Evolutionary conservation across 2,329 filamentous ascomycete genomes (phyloP), one percentile per base, ranked within the genome.

Genomic region (Lecanicillium sp.): DNA sequence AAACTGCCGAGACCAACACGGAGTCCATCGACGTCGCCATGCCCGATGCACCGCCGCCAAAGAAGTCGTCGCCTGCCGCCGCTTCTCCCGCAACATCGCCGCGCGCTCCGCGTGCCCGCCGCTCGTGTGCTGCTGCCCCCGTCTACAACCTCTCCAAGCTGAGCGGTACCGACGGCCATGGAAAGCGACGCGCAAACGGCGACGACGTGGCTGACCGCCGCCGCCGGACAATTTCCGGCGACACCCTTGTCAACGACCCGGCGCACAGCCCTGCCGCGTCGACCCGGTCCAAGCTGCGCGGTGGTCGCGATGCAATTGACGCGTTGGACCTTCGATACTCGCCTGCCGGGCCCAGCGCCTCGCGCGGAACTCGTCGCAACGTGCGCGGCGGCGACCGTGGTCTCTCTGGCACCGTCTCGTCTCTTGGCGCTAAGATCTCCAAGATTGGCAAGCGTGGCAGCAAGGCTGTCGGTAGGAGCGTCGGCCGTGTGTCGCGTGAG

Each of bases 61-160:
- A n/a, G 29, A 14, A 30, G 29, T 5, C 7, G 29, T 8, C 13
- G 14, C 15, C 20, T 27, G 22, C 46, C 34, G 22, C 45, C 15
- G 49, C 44, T 37, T 46, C 58, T 31, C 14, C 46, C 36, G 42
- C 40, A 31, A 51, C 36, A 52, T 55, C 18, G 37, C 15, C 17
- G 18, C 18, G 22, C 11, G 29, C 14, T n/a, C 31, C 31, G 39
- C 73, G 77, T 41, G 68, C 73, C 44, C 71, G 71, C 49, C 74
- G 80, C 51, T 63, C 68, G 28, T 71, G 74, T 45, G 51, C 61
- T n/a, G 71, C 68, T 38, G 64, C 77, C 14, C 70, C 74, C 11
- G 73, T 79, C 13, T 87, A 87, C 61, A 87, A 87, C 50, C 61
- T 83, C 13, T 68, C 76, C 46, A 71, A 74, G 49, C 65, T 84